A percentile compares a stretch with the other conserved stretches of the same genome.
Evolutionary conservation across 2,329 filamentous ascomycete species (phyloP).

Genomic region (Chrysoporthe cubensis): DNA sequence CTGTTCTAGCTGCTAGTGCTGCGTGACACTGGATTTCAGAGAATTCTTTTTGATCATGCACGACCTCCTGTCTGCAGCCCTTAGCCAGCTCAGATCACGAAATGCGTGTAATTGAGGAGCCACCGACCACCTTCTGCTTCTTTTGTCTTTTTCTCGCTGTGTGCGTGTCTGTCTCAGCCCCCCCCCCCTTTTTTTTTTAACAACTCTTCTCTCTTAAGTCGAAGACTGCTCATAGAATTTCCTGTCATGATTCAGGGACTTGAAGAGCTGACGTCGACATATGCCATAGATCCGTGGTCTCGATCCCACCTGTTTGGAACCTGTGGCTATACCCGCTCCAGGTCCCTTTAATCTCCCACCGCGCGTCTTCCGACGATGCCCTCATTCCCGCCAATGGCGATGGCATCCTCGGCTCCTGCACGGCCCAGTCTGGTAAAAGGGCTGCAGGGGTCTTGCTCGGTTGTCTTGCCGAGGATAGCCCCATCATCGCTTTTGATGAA

Average conservation of each 20-base stretch:
- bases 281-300: background rate
- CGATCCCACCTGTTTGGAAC: constrained; percentile 1
- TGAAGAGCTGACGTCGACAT: background rate
- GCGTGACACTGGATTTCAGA: background rate
- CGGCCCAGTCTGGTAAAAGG: background rate
- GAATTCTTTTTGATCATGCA: background rate
- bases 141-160: no score
- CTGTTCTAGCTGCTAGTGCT: background rate
- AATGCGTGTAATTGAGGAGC: no score
- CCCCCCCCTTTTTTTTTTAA: no score
- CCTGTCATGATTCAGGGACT: background rate
- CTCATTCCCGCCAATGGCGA: constrained; percentile 18
- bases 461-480: background rate
- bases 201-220: no score
- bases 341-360: constrained; percentile 15
- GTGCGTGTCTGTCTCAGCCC: no score
- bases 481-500: constrained; percentile 11
- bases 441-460: background rate
- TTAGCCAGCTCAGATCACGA: no score
- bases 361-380: constrained; percentile 13
- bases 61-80: no score
- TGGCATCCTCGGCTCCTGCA: background rate
- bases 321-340: constrained; percentile 9
- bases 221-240: background rate
- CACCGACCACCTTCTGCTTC: no score